Conservation (phyloP, 1,284 basidiomycete genomes). For the Moniliophthora roreri region DNA sequence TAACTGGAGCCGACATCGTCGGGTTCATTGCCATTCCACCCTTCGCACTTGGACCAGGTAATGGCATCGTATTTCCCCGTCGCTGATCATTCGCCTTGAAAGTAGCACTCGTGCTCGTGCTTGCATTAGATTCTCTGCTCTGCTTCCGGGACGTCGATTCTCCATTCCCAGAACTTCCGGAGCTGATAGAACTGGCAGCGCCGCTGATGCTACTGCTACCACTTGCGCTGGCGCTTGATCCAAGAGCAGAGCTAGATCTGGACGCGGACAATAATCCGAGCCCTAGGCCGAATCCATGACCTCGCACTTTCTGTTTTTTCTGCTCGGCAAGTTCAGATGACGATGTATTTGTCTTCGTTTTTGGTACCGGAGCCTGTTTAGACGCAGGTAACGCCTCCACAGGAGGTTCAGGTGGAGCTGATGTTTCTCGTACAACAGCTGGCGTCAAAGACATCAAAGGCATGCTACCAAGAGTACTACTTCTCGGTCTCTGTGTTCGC, state of each 20-base stretch:
- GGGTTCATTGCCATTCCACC: conserved; percentile 14
- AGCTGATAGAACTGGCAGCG: too few species aligned
- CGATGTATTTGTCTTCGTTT: too few species aligned
- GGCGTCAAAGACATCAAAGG: background rate
- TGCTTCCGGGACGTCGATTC: too few species aligned
- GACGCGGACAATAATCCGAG: background rate
- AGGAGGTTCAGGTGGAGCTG: background rate
- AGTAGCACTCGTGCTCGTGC: background rate
- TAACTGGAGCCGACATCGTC: conserved; percentile 16
- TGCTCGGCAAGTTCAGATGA: background rate
- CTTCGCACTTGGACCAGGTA: background rate
- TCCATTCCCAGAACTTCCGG: too few species aligned
- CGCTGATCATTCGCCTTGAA: background rate
- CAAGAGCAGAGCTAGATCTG: background rate
- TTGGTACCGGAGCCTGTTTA: background rate
- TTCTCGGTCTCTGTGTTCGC: background rate
- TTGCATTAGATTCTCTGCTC: too few species aligned
- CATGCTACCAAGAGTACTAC: background rate
- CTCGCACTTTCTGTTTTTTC: background rate
- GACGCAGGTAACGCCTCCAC: background rate
- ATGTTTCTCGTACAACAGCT: background rate
- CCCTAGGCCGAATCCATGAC: background rate
- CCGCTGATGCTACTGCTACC: background rate
- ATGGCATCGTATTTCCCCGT: background rate
- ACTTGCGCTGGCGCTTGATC: background rate